Percentiles rank a stretch among this genome's conserved stretches.
Evolutionary conservation across 2,329 filamentous ascomycete species (phyloP).

Genomic region (Cladosporium halotolerans): DNA sequence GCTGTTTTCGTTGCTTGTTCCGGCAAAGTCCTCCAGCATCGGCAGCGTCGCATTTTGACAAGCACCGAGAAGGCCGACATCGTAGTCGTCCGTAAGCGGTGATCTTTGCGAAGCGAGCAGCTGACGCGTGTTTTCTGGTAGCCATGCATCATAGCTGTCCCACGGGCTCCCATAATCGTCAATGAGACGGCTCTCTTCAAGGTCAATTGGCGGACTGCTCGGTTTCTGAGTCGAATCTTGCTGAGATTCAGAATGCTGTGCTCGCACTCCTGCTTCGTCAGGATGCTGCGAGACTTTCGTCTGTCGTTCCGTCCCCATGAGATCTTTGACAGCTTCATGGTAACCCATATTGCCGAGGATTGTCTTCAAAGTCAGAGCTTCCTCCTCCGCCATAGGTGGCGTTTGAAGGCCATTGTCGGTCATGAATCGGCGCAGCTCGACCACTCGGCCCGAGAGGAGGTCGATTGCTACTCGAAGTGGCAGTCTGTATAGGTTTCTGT

Average conservation of each 20-base stretch:
- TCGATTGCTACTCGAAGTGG: not conserved
- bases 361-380: not conserved
- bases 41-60: no score
- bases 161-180: not conserved
- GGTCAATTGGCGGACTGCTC: no score
- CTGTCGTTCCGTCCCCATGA: not conserved
- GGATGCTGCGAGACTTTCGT: no score
- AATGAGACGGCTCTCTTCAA: no score
- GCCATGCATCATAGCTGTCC: not conserved
- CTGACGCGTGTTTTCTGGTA: not conserved
- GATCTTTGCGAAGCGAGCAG: no score
- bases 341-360: not conserved
- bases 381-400: not conserved
- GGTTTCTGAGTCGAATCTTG: no score
- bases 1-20: no score
- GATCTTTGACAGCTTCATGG: not conserved
- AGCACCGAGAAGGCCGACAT: no score
- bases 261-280: no score
- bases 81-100: no score
- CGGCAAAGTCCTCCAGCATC: no score
- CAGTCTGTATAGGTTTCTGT: not conserved
- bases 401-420: not conserved
- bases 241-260: no score
- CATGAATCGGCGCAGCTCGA: not conserved
- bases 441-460: not conserved